Percentiles rank a stretch among this genome's conserved stretches.
Evolutionary conservation across 2,329 filamentous ascomycete species (phyloP).

Genomic region (Amylocarpus encephaloides): DNA sequence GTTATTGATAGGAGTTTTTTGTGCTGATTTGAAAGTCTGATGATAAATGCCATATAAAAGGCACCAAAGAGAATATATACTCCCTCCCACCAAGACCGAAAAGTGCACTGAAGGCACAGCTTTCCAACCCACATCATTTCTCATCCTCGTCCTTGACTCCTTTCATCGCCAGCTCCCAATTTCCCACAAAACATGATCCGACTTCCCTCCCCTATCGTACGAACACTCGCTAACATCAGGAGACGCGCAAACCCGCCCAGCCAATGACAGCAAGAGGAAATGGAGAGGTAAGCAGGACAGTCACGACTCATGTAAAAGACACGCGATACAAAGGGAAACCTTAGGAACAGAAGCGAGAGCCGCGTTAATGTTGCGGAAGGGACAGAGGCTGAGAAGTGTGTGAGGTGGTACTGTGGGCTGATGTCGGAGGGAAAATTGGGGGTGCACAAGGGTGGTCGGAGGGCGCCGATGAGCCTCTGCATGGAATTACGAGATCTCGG

Average conservation of each 20-base stretch:
- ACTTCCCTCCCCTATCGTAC: background rate
- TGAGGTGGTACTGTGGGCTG: background rate
- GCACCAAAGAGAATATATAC: constrained; percentile 4
- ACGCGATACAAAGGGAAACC: background rate
- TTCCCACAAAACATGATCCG: background rate
- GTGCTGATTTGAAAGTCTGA: background rate
- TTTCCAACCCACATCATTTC: background rate
- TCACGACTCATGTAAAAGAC: background rate
- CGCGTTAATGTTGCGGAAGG: background rate
- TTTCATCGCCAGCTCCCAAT: background rate
- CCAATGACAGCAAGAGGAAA: background rate
- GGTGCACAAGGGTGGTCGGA: too few relatives aligned
- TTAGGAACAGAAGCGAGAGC: background rate
- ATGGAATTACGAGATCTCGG: too few relatives aligned
- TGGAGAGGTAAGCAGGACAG: background rate
- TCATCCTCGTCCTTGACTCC: background rate
- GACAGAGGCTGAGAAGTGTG: background rate
- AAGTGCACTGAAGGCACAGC: background rate
- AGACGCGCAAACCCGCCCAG: background rate
- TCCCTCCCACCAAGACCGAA: background rate
- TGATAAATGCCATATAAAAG: background rate
- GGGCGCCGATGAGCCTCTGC: background rate
- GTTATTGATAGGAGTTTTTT: background rate
- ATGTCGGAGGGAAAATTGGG: too few relatives aligned
- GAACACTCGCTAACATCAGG: background rate